Evolutionary conservation across 2,329 filamentous ascomycete genomes (phyloP).

Genomic region (Scytalidium lignicola): DNA sequence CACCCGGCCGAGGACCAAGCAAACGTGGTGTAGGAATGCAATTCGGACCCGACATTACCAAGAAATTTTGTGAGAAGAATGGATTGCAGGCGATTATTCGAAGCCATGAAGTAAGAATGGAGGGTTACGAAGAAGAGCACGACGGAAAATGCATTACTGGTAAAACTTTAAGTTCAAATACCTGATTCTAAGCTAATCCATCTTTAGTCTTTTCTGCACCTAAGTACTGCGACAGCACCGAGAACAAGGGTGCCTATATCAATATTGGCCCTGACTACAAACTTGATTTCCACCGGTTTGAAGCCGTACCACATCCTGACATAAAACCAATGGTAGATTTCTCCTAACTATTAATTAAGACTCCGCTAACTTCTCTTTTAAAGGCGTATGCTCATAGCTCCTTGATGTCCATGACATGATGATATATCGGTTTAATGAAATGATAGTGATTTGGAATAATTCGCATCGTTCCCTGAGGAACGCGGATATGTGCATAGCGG

Average conservation of each 20-base stretch:
- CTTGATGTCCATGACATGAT: conserved; percentile 68
- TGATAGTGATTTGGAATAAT: background rate
- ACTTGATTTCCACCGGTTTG: conserved; percentile 87
- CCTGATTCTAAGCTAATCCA: conserved; percentile 12
- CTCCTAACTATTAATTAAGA: background rate
- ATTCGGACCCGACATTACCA: conserved; percentile 94
- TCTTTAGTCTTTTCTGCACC: conserved; percentile 85
- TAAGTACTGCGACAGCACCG: conserved; percentile 94
- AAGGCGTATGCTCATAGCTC: conserved; percentile 82
- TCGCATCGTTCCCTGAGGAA: background rate
- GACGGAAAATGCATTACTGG: conserved; percentile 91
- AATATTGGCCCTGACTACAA: conserved; percentile 91
- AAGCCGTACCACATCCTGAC: conserved; percentile 91
- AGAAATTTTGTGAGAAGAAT: conserved; percentile 94
- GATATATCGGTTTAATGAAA: conserved; percentile 4
- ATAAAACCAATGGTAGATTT: conserved; percentile 80
- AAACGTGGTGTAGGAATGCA: conserved; percentile 96
- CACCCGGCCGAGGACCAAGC: conserved; percentile 82
- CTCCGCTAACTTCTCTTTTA: conserved; percentile 9
- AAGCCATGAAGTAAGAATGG: conserved; percentile 97
- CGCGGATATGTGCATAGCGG: conserved; percentile 7
- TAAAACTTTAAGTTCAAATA: conserved; percentile 33
- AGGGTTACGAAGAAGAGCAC: conserved; percentile 98
- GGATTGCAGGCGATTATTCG: conserved; percentile 91
- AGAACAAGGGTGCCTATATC: conserved; percentile 98